These are phyloP conservation scores for Colletotrichum sidae DNA, from an alignment of 2,329 filamentous ascomycete genomes.

Conservation along the genomic window DNA sequence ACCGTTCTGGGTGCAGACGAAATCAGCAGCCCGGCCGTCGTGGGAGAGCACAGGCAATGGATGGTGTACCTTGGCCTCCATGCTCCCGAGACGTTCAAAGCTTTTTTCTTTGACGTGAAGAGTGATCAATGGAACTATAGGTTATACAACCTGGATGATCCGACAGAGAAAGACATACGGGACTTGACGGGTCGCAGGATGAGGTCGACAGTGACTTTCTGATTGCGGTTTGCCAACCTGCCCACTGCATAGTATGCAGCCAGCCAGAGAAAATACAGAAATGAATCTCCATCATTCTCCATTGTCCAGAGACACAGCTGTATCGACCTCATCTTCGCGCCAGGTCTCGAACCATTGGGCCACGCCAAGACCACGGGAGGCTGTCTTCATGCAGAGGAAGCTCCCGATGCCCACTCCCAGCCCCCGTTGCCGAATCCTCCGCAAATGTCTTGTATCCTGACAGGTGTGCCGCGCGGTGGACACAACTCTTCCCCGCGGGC, in stretches of 20 bases:
- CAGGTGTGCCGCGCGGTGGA: neutral
- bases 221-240: neutral
- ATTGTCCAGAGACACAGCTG: slow-evolving; percentile 7
- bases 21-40: no score
- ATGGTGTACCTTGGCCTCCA: no score
- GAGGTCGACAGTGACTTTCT: neutral
- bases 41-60: no score
- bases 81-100: no score
- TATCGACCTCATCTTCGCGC: neutral
- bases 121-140: no score
- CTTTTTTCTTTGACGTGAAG: no score
- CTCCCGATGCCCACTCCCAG: neutral
- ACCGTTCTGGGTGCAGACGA: no score
- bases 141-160: no score
- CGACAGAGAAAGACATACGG: no score
- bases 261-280: slow-evolving; percentile 1
- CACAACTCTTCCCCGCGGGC: no score
- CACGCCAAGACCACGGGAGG: neutral
- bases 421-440: slow-evolving; percentile 6
- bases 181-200: no score
- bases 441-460: slow-evolving; percentile 3
- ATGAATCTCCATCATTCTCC: neutral
- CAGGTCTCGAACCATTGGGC: neutral
- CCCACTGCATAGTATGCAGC: neutral
- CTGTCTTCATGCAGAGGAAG: neutral